These are phyloP conservation scores for Mucor saturninus DNA, from an alignment of 371 early-diverging fungal species.

Conservation along the genomic window DNA sequence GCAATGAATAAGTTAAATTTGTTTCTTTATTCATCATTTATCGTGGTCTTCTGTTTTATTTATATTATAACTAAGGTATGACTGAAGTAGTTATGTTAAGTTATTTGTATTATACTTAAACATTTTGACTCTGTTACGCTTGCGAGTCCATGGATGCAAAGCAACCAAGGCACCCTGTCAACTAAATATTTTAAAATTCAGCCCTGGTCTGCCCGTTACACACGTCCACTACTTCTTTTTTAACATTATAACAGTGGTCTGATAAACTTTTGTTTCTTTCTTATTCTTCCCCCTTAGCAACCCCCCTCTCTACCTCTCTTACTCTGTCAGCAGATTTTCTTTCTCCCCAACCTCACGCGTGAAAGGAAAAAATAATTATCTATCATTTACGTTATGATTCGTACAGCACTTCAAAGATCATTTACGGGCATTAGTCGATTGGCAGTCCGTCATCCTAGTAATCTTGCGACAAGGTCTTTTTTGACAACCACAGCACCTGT, in stretches of 20 bases:
- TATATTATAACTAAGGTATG: too few species aligned
- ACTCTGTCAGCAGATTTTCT: not conserved
- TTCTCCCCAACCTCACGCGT: too few species aligned
- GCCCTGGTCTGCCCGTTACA: not conserved
- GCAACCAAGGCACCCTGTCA: not conserved
- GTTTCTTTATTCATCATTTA: too few species aligned
- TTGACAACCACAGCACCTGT: not conserved
- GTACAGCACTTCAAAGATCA: slow-evolving; percentile 13
- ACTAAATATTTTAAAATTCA: not conserved
- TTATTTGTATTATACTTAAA: too few species aligned
- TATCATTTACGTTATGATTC: slow-evolving; percentile 2
- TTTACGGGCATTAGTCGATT: not conserved
- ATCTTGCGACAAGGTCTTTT: slow-evolving; percentile 1
- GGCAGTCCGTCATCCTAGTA: not conserved
- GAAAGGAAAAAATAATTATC: not conserved
- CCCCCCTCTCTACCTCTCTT: slow-evolving; percentile 8
- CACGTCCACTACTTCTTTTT: not conserved
- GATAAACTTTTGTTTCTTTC: slow-evolving; percentile 1
- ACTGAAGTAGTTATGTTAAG: too few species aligned
- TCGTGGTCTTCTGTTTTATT: too few species aligned
- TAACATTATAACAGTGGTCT: slow-evolving; percentile 1
- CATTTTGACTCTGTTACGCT: too few species aligned
- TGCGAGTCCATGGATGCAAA: not conserved
- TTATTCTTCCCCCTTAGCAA: not conserved
- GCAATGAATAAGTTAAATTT: too few species aligned